Conservation (phyloP, 1,284 basidiomycete species). For the Testicularia cyperi region DNA sequence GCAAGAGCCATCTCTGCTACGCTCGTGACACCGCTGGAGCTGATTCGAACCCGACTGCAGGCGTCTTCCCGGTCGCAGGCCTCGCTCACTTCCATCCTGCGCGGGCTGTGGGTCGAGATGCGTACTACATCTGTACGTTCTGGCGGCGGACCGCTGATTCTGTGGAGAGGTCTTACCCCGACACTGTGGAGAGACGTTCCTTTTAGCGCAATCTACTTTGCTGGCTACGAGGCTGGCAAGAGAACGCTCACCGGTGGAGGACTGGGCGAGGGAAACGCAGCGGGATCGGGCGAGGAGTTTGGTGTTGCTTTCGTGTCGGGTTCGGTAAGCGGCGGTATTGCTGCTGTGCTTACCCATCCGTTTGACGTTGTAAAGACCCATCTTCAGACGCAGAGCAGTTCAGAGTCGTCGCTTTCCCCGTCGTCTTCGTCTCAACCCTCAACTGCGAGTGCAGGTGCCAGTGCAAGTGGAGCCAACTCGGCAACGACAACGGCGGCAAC, state of each 20-base stretch:
- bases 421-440: too few species aligned
- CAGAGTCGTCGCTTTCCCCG: too few species aligned
- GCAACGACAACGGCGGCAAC: too few species aligned
- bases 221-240: slow-evolving; percentile 62
- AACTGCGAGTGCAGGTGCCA: too few species aligned
- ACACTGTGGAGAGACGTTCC: slow-evolving; percentile 97
- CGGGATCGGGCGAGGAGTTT: slow-evolving; percentile 65
- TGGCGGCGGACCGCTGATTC: slow-evolving; percentile 67
- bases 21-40: slow-evolving; percentile 83
- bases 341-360: slow-evolving; percentile 87
- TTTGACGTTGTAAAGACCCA: slow-evolving; percentile 96
- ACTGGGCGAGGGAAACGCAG: slow-evolving; percentile 57
- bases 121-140: slow-evolving; percentile 12
- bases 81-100: slow-evolving; percentile 35
- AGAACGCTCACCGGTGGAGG: slow-evolving; percentile 57
- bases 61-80: slow-evolving; percentile 35
- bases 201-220: slow-evolving; percentile 90
- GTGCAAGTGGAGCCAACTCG: too few species aligned
- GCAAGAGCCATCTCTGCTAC: slow-evolving; percentile 80
- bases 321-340: slow-evolving; percentile 66
- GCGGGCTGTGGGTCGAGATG: slow-evolving; percentile 40
- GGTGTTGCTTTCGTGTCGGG: slow-evolving; percentile 79
- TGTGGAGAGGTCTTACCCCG: slow-evolving; percentile 87
- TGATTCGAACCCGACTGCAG: slow-evolving; percentile 89
- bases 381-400: slow-evolving; percentile 67